These are phyloP conservation scores for Amanita pseudoporphyria DNA, from an alignment of 768 basidiomycete species.

Conservation along the genomic window DNA sequence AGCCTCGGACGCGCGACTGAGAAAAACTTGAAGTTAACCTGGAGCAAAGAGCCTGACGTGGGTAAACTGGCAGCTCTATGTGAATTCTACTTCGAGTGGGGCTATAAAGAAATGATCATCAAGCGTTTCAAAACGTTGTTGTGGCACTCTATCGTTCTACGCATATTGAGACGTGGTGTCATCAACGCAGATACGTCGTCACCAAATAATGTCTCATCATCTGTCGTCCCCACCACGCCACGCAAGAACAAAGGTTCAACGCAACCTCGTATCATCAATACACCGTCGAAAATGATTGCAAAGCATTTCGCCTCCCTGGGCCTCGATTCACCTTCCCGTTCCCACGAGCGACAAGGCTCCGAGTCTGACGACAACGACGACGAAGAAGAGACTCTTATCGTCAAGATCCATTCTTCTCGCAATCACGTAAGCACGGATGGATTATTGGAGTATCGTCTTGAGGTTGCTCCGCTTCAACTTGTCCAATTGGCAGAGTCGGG, in stretches of 20 bases:
- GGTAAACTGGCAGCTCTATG: no score
- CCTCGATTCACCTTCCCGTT: constrained; percentile 15
- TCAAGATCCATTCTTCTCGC: constrained; percentile 58
- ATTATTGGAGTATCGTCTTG: no score
- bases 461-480: constrained; percentile 55
- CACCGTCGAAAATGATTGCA: constrained; percentile 46
- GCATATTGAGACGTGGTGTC: no score
- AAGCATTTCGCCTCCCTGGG: no score
- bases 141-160: no score
- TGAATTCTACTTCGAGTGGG: no score
- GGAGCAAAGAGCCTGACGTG: no score
- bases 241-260: constrained; percentile 21
- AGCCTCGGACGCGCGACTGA: no score
- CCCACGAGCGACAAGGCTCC: constrained; percentile 13
- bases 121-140: constrained; percentile 82
- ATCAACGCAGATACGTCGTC: no score
- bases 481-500: constrained; percentile 52
- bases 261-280: constrained; percentile 23
- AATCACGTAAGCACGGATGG: constrained; percentile 65
- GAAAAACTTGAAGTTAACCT: no score
- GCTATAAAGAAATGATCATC: constrained; percentile 70
- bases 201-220: neutral
- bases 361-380: constrained; percentile 25
- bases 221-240: no score
- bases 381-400: constrained; percentile 40